Evolutionary conservation across 2,329 filamentous ascomycete species (phyloP).

Genomic region (Colletotrichum sp.): DNA sequence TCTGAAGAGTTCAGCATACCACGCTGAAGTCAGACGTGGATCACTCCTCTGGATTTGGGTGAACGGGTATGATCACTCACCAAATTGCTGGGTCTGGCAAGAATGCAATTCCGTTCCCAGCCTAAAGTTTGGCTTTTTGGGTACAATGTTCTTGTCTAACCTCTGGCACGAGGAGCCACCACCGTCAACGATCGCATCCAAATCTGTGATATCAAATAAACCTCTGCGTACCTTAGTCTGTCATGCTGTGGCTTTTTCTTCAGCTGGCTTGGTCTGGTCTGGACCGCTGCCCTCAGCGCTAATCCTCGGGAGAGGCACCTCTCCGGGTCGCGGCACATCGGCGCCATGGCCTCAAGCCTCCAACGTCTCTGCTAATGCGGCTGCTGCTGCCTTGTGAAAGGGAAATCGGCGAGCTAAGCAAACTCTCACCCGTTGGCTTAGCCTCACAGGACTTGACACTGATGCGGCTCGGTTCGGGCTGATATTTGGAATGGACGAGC

Average conservation of each 20-base stretch:
- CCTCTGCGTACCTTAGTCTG: neutral
- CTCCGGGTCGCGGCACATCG: neutral
- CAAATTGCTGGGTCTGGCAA: neutral
- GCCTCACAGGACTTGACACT: neutral
- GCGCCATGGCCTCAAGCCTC: neutral
- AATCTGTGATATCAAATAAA: neutral
- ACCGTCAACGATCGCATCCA: neutral
- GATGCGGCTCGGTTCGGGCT: neutral
- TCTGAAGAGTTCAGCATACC: neutral
- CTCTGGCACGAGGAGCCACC: neutral
- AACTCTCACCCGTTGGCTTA: neutral
- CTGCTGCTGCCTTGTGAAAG: neutral
- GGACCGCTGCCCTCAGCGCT: neutral
- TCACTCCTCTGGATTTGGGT: neutral
- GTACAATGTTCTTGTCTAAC: neutral
- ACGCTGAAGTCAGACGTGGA: neutral
- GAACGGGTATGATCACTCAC: neutral
- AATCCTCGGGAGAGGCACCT: neutral
- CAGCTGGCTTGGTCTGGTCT: neutral
- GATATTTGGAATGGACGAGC: neutral
- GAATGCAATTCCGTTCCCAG: neutral
- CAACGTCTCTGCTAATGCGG: neutral
- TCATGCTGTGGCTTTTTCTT: neutral
- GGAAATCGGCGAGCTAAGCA: neutral
- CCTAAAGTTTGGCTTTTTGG: neutral